Evolutionary conservation across 2,329 filamentous ascomycete genomes (phyloP), one percentile per base, ranked within the genome.

Genomic region (Ophiosphaerella narmari): DNA sequence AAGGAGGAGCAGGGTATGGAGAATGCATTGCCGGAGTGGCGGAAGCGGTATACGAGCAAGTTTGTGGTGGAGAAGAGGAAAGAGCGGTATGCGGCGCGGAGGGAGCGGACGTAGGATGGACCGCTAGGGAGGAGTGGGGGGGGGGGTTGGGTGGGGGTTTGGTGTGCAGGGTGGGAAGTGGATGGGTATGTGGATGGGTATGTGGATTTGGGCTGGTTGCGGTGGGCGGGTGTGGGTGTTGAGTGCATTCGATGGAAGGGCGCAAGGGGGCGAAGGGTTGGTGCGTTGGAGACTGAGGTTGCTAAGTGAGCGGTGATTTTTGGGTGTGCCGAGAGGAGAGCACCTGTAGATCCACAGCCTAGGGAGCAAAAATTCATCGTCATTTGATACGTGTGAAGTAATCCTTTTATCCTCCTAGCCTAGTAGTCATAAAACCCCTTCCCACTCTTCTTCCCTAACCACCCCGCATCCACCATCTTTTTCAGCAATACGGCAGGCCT

Each of bases 381-480:
- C 18, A 21, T 21, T 21, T 21, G 18, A 21, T 5, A 21, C 18
- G 18, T 21, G 18, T 21, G 3, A 21, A 21, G 18, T 23, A 24
- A 26, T 34, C 12, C 11, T 34, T 23, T 23, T 16, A 14, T 43
- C 39, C 13, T 24, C 7, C 18, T 5, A 16, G n/a, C 12, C 60
- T 67, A 91, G 73, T 96, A 96, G 50, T 94, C 89, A 68, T 96
- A 96, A 73, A 97, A 97, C 2, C 94, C 94, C 77, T 94, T 97
- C 21, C 93, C 92, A 63, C 85, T 89, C 85, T 99, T 99, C 86
- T 96, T 97, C 16, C 94, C 94, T 55, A 97, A 69, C 94, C 94
- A 99, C 2, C 94, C 94, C 14, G 94, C 94, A 80, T 96, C 91
- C 2, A 99, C 94, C 91, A 97, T 97, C 76, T 96, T 96, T 68